Evolutionary conservation across 2,329 filamentous ascomycete genomes (phyloP).

Genomic region (Neopestalotiopsis rosae): DNA sequence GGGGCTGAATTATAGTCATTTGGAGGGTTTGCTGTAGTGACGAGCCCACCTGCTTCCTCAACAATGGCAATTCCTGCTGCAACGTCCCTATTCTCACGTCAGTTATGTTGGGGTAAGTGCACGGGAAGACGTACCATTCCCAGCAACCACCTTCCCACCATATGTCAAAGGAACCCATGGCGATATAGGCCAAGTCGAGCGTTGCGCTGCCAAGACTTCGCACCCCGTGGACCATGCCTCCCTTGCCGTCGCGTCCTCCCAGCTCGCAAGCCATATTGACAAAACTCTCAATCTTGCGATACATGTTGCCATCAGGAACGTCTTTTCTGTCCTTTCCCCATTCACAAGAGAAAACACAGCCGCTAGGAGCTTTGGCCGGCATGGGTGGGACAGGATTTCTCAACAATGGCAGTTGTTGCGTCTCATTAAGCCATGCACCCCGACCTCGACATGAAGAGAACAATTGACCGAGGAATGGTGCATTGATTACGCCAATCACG

Average conservation of each 20-base stretch:
- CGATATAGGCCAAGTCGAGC: conserved; percentile 75
- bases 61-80: conserved; percentile 77
- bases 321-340: conserved; percentile 82
- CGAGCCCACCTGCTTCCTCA: conserved; percentile 73
- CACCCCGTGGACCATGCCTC: conserved; percentile 81
- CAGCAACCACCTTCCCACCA: conserved; percentile 86
- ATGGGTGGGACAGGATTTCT: conserved; percentile 66
- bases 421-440: conserved; percentile 74
- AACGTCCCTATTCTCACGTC: conserved; percentile 58
- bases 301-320: conserved; percentile 68
- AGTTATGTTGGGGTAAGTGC: neutral
- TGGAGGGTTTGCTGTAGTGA: conserved; percentile 77
- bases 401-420: conserved; percentile 66
- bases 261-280: conserved; percentile 75
- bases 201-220: conserved; percentile 76
- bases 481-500: conserved; percentile 73
- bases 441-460: conserved; percentile 71
- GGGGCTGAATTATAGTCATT: conserved; percentile 56
- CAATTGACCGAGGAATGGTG: conserved; percentile 71
- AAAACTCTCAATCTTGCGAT: conserved; percentile 76
- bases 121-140: conserved; percentile 61
- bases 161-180: conserved; percentile 78
- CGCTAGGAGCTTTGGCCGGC: conserved; percentile 67
- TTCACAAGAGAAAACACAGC: conserved; percentile 76
- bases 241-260: conserved; percentile 65